A percentile compares a stretch with the other conserved stretches of the same genome.
These are phyloP conservation scores for Talaromyces nanjingensis DNA, from an alignment of 495 filamentous ascomycete genomes.

Conservation along the genomic window DNA sequence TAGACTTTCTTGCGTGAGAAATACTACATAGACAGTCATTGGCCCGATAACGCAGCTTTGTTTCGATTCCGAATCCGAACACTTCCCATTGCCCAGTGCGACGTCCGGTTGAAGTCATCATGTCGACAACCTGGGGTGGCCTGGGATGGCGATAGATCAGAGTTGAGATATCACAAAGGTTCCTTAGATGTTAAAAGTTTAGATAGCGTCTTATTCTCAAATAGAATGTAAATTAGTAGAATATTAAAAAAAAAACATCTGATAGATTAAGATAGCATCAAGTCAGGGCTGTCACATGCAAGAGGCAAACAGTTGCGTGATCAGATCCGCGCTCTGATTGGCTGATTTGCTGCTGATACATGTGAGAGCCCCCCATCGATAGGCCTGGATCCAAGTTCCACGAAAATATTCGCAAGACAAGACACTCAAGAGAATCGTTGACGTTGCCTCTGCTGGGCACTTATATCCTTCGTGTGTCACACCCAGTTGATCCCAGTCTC, in stretches of 20 bases:
- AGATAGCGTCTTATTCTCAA: background rate
- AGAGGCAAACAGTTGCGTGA: background rate
- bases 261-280: background rate
- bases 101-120: background rate
- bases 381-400: background rate
- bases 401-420: background rate
- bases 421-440: background rate
- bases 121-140: no score
- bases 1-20: no score
- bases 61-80: background rate
- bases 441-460: background rate
- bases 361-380: background rate
- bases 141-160: no score
- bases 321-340: background rate
- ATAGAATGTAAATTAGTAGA: background rate
- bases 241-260: no score
- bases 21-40: background rate
- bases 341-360: background rate
- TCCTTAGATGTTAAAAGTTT: no score
- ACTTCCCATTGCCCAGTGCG: background rate
- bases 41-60: background rate
- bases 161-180: no score
- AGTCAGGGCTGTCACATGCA: background rate
- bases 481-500: background rate
- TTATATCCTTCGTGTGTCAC: background rate